Evolutionary conservation across 2,329 filamentous ascomycete species (phyloP), one percentile per base, ranked within the genome.

Genomic region (Venturia nashicola): DNA sequence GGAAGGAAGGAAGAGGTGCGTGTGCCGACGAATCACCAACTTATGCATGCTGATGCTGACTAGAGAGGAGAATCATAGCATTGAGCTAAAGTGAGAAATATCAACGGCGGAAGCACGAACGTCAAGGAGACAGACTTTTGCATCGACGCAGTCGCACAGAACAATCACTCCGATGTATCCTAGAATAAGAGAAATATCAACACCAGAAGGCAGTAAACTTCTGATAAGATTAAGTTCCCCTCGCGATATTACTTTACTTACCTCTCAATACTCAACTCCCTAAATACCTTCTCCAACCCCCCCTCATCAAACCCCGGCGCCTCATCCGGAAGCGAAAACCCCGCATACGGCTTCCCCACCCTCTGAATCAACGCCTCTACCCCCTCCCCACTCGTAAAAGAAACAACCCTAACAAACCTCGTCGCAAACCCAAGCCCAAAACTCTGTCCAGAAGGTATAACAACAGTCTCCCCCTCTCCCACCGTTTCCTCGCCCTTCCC

Each of bases 381-480:
- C 0, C 81, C 80, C 54, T 72, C 71, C 0, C 81, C 81, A 65
- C 80, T 80, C 0, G 78, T 76, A 64, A 82, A 83, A 0, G 74
- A 75, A 66, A 77, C 77, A 7, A 78, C 72, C 32, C 78, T 75
- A 3, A 81, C 79, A 68, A 76, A 82, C 48, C 75, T 72, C 63
- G 77, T 80, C 12, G 69, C 75, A 67, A 80, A 79, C 1, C 72
- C 72, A 0, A 82, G 68, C 0, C 71, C 70, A 66, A 83, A 82
- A 0, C 74, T 69, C 66, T 78, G 75, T 0, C 77, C 79, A 1
- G 77, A 77, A 0, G 80, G 75, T 12, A 83, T 72, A 44, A 82
- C 74, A 0, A 81, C 71, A 0, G 80, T 79, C 67, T 83, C 77
- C 0, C 80, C 80, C 59, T 79, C 78, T 2, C 74, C 70, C 46